Conservation (phyloP, 202 grass and related monocot species). For the Hordeum pubiflorum region DNA sequence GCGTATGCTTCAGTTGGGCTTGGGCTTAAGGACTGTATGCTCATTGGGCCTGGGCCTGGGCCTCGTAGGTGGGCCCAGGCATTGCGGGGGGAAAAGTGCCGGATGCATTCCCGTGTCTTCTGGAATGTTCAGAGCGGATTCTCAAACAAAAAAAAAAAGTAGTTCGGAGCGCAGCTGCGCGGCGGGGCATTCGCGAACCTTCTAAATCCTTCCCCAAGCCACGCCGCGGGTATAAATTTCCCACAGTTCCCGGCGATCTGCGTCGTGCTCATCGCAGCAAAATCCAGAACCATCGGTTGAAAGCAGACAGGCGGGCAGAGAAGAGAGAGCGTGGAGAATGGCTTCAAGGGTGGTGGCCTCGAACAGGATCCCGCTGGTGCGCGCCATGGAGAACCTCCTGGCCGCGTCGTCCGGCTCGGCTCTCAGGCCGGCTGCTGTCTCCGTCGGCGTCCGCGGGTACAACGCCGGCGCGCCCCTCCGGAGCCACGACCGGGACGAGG, state of each 20-base stretch:
- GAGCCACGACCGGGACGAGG: constrained; percentile 17
- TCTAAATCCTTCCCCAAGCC: constrained; percentile 39
- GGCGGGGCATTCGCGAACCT: constrained; percentile 9
- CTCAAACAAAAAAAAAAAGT: not conserved
- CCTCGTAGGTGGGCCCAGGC: not conserved
- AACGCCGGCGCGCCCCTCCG: constrained; percentile 39
- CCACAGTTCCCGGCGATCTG: not conserved
- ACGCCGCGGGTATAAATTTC: not conserved
- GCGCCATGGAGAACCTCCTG: constrained; percentile 45
- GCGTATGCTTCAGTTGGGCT: not conserved
- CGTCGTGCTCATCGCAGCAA: not conserved
- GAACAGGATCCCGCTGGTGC: constrained; percentile 33
- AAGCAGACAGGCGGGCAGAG: not conserved
- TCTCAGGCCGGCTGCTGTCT: constrained; percentile 16
- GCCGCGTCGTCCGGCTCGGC: not conserved
- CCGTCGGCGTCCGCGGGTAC: constrained; percentile 25
- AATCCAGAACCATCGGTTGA: not conserved
- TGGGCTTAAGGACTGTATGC: not conserved
- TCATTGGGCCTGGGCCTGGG: not conserved
- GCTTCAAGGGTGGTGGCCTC: constrained; percentile 39
- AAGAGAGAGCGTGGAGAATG: not conserved
- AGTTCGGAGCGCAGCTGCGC: not conserved
- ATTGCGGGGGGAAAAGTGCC: not conserved
- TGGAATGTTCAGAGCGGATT: constrained; percentile 7
- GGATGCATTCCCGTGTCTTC: not conserved